phyloP scores from a whole-genome alignment of 768 basidiomycete genomes.

The Trametes gibbosa region DNA sequence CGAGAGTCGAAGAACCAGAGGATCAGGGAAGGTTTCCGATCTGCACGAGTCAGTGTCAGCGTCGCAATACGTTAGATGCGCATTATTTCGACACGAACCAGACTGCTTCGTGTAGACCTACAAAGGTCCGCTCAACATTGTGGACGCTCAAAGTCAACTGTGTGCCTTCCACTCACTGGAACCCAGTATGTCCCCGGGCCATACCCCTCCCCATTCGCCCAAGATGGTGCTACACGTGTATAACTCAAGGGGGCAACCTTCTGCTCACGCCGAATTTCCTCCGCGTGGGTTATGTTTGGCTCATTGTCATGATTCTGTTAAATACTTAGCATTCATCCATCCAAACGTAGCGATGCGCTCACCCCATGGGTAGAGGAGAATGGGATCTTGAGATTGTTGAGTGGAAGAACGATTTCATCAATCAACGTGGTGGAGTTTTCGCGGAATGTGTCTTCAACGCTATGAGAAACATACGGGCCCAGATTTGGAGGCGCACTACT shows the following conservation, averaged over 20 bases:
- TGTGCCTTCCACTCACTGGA: constrained; percentile 42
- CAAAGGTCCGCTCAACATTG: neutral
- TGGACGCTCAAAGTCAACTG: neutral
- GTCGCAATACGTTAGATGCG: neutral
- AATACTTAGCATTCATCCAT: too few relatives aligned
- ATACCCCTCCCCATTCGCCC: constrained; percentile 54
- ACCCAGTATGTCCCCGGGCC: constrained; percentile 80
- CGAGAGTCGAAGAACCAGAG: constrained; percentile 82
- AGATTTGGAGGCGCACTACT: constrained; percentile 14
- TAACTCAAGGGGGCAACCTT: constrained; percentile 56
- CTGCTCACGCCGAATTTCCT: constrained; percentile 65
- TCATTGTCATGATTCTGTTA: constrained; percentile 74
- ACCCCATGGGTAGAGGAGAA: constrained; percentile 73
- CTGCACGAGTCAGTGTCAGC: constrained; percentile 22
- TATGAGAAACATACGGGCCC: neutral
- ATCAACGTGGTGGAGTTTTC: constrained; percentile 67
- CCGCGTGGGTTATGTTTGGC: constrained; percentile 65
- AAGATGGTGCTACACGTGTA: constrained; percentile 56
- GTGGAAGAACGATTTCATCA: constrained; percentile 59
- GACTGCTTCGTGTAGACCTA: constrained; percentile 38
- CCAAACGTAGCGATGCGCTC: constrained; percentile 20
- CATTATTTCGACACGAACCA: constrained; percentile 28
- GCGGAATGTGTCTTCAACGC: constrained; percentile 48
- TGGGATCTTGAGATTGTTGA: constrained; percentile 54
- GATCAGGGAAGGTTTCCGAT: constrained; percentile 51